Percentiles rank a stretch among this genome's conserved stretches.
These are phyloP conservation scores for Penicillium sp. DNA, from an alignment of 2,329 filamentous ascomycete genomes.

Conservation along the genomic window DNA sequence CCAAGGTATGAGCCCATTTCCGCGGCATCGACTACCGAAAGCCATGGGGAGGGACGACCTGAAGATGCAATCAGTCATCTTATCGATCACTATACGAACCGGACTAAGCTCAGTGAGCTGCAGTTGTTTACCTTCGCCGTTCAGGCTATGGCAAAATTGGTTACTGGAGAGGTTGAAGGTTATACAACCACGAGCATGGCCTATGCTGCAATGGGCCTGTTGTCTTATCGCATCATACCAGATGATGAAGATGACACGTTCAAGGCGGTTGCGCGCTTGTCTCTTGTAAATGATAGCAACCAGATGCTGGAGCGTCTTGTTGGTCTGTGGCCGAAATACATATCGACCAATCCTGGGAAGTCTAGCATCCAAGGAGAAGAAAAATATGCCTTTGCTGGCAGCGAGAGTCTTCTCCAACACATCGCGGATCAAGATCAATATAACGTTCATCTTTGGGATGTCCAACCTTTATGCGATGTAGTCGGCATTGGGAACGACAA, in stretches of 20 bases:
- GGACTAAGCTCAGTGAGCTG: slow-evolving; percentile 12
- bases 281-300: slow-evolving; percentile 33
- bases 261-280: slow-evolving; percentile 33
- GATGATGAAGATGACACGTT: slow-evolving; percentile 26
- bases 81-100: slow-evolving; percentile 16
- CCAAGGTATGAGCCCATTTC: neutral
- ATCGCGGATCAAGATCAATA: slow-evolving; percentile 27
- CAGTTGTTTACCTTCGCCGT: slow-evolving; percentile 18
- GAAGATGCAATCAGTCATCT: slow-evolving; percentile 13
- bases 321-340: slow-evolving; percentile 10
- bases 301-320: slow-evolving; percentile 33
- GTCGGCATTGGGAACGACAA: slow-evolving; percentile 33
- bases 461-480: slow-evolving; percentile 32
- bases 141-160: slow-evolving; percentile 9
- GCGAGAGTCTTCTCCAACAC: slow-evolving; percentile 13
- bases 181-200: slow-evolving; percentile 8
- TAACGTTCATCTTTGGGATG: slow-evolving; percentile 32
- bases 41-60: slow-evolving; percentile 2
- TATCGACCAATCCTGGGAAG: neutral
- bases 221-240: slow-evolving; percentile 25
- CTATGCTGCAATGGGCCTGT: slow-evolving; percentile 15
- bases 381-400: slow-evolving; percentile 2
- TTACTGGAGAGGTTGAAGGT: slow-evolving; percentile 3
- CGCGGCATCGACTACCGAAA: neutral
- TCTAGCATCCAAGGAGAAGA: neutral